Percentiles rank a stretch among this genome's conserved stretches.
Evolutionary conservation across 495 filamentous ascomycete species (phyloP).

Genomic region (Lophiotrema nucula): DNA sequence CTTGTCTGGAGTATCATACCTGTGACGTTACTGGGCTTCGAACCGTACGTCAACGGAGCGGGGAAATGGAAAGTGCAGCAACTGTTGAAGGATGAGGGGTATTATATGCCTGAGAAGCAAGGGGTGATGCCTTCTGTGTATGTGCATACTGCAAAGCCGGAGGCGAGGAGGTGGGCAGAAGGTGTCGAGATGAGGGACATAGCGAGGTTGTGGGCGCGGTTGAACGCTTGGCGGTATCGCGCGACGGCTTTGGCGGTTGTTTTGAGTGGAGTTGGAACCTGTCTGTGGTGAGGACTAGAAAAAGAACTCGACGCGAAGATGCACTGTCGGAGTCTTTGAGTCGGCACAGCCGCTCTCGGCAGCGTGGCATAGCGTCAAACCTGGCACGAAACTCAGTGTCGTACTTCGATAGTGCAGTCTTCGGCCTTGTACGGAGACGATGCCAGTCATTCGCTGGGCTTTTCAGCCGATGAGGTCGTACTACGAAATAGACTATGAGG

Average conservation of each 20-base stretch:
- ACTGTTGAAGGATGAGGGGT: constrained; percentile 37
- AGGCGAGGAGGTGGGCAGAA: constrained; percentile 31
- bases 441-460: too few species aligned
- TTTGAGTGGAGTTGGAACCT: constrained; percentile 30
- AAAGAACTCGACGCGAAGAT: too few species aligned
- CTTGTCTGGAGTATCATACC: constrained; percentile 34
- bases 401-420: too few species aligned
- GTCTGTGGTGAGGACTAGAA: neutral
- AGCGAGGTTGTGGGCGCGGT: constrained; percentile 23
- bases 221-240: constrained; percentile 28
- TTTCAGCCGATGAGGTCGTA: too few species aligned
- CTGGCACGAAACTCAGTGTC: too few species aligned
- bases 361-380: too few species aligned
- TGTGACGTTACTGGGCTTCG: constrained; percentile 38
- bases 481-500: too few species aligned
- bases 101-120: constrained; percentile 28
- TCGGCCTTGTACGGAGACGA: too few species aligned
- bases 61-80: constrained; percentile 39
- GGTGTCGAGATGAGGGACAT: constrained; percentile 33
- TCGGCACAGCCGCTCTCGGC: too few species aligned
- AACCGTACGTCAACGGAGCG: constrained; percentile 37
- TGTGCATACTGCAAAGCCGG: constrained; percentile 25
- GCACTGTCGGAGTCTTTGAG: too few species aligned
- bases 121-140: constrained; percentile 21
- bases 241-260: constrained; percentile 17